A percentile compares a stretch with the other conserved stretches of the same genome.
These are phyloP conservation scores for Triticum urartu DNA, from an alignment of 176 grass and related monocot genomes.

Conservation along the genomic window DNA sequence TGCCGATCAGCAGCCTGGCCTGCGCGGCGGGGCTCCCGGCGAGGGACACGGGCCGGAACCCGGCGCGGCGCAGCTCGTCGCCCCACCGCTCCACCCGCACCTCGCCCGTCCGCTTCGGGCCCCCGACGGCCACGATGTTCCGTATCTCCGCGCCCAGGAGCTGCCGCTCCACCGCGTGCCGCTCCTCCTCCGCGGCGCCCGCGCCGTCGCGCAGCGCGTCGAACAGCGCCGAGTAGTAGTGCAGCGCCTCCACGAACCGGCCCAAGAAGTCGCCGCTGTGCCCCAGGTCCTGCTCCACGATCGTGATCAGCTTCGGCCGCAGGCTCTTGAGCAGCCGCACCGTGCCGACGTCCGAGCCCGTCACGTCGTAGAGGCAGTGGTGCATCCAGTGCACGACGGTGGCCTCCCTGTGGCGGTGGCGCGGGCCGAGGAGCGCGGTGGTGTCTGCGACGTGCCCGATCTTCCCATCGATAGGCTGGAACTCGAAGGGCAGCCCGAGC, in stretches of 20 bases:
- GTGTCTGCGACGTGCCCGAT: constrained; percentile 61
- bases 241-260: constrained; percentile 86
- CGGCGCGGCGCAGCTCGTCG: constrained; percentile 62
- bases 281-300: constrained; percentile 89
- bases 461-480: constrained; percentile 71
- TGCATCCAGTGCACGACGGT: constrained; percentile 97
- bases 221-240: constrained; percentile 96
- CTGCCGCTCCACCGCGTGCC: constrained; percentile 70
- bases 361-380: constrained; percentile 88
- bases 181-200: constrained; percentile 35
- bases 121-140: constrained; percentile 87
- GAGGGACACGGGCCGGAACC: constrained; percentile 74
- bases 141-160: constrained; percentile 85
- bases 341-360: constrained; percentile 68
- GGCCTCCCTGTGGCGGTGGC: constrained; percentile 41
- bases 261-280: constrained; percentile 73
- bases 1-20: constrained; percentile 74
- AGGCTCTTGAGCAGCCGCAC: constrained; percentile 56
- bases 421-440: constrained; percentile 36
- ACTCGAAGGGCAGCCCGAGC: constrained; percentile 76
- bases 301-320: constrained; percentile 75
- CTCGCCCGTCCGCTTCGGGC: constrained; percentile 77
- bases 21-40: constrained; percentile 72
- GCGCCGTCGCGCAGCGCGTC: constrained; percentile 77
- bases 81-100: constrained; percentile 75